Evolutionary conservation across 2,329 filamentous ascomycete species (phyloP), one percentile per base, ranked within the genome.

Genomic region (Fusarium sp.): DNA sequence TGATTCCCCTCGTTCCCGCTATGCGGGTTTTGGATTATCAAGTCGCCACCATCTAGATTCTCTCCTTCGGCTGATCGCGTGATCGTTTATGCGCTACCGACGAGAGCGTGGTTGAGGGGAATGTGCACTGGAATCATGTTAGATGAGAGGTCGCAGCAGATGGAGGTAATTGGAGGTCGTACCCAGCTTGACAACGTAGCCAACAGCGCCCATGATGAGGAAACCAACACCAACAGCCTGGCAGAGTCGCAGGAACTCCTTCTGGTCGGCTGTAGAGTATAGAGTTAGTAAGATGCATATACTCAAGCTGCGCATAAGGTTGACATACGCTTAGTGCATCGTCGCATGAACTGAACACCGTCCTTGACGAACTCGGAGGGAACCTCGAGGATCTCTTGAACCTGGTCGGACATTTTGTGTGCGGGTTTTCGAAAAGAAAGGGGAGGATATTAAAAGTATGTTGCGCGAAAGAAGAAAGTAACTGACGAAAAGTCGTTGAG

Each of bases 151-250:
- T 38, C 40, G 34, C 2, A 38, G 28, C 17, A 8, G 11, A 28
- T 18, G 6, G n/a, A 42, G 7, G 26, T 20, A 17, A n/a, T 24
- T 51, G 28, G 18, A 9, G 13, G 71, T 51, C 86, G 50, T 83
- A 90, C 88, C 90, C 76, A 92, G 84, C 85, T 92, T 91, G 77
- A 92, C 88, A 67, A 92, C 80, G 80, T 91, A 92, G 68, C 90
- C 90, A 60, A 91, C 90, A 48, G 88, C 87, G 67, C 89, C 89
- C 89, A 91, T 91, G 79, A 91, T 86, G 68, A 92, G 79, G 81
- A 92, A 92, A 63, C 90, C 90, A 68, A 91, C 86, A 61, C 89
- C 90, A 66, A 92, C 90, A 65, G 90, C 90, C 81, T 85, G 83
- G 77, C 80, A 83, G 58, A 84, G 78, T 69, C 80, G 80, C 55